Percentiles rank a stretch among this genome's conserved stretches.
phyloP scores from a whole-genome alignment of 306 rosid genomes.

The Lathyrus tuberosus region DNA sequence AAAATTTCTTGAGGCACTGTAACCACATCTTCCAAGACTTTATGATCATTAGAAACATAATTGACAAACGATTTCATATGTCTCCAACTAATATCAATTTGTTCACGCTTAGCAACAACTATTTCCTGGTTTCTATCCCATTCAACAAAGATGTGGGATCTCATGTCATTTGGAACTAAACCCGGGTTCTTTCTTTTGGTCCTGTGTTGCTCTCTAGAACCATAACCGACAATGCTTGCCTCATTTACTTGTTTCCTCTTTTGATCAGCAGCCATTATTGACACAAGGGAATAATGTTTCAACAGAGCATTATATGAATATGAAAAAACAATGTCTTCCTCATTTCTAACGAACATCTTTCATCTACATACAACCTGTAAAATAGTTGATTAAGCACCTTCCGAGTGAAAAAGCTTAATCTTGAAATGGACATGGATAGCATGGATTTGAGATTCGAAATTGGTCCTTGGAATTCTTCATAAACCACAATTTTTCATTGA shows the following conservation, averaged over 20 bases:
- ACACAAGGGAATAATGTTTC: slow-evolving; percentile 37
- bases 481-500: no score
- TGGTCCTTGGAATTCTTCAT: no score
- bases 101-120: slow-evolving; percentile 86
- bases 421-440: no score
- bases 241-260: slow-evolving; percentile 78
- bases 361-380: slow-evolving; percentile 39
- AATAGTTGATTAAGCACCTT: background rate
- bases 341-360: slow-evolving; percentile 36
- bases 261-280: slow-evolving; percentile 95
- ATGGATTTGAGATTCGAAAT: no score
- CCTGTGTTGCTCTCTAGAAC: slow-evolving; percentile 68
- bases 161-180: slow-evolving; percentile 54
- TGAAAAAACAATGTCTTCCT: slow-evolving; percentile 35
- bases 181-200: slow-evolving; percentile 61
- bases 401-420: slow-evolving; percentile 30
- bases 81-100: slow-evolving; percentile 83
- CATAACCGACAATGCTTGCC: slow-evolving; percentile 54
- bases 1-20: slow-evolving; percentile 73
- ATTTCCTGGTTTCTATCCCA: slow-evolving; percentile 78
- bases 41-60: slow-evolving; percentile 48
- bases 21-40: slow-evolving; percentile 69
- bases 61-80: slow-evolving; percentile 55
- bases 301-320: slow-evolving; percentile 38
- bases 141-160: slow-evolving; percentile 74